Conservation (phyloP, 2,329 filamentous ascomycete species). For the Basipetospora sp. region DNA sequence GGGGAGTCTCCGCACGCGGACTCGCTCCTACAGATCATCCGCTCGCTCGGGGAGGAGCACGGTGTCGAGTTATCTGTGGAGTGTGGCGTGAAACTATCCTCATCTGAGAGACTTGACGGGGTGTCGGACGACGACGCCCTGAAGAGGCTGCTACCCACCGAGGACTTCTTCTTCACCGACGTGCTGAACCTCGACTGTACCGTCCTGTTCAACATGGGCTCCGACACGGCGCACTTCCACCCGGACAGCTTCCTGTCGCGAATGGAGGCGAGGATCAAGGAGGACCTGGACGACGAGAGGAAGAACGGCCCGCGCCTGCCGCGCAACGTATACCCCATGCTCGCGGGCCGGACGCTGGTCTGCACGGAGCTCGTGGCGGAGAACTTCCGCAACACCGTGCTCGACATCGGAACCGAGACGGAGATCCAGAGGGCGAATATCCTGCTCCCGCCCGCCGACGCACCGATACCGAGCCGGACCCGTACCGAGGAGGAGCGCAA, state of each 20-base stretch:
- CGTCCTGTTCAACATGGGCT: conserved; percentile 25
- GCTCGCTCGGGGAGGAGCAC: conserved; percentile 13
- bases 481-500: conserved; percentile 7
- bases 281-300: conserved; percentile 9
- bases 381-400: conserved; percentile 22
- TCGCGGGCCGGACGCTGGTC: conserved; percentile 19
- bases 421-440: conserved; percentile 22
- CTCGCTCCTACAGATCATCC: conserved; percentile 18
- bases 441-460: conserved; percentile 16
- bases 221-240: conserved; percentile 23
- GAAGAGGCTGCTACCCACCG: conserved; percentile 17
- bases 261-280: conserved; percentile 3
- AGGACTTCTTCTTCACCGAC: conserved; percentile 18
- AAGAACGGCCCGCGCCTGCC: conserved; percentile 10
- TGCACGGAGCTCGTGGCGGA: conserved; percentile 25
- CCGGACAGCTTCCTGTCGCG: conserved; percentile 8
- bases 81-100: conserved; percentile 4
- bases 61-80: conserved; percentile 20
- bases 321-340: conserved; percentile 19
- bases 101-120: conserved; percentile 10
- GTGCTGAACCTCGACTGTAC: conserved; percentile 28
- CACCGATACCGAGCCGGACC: conserved; percentile 3
- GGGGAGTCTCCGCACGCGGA: conserved; percentile 16
- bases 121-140: conserved; percentile 13
- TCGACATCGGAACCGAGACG: conserved; percentile 22